phyloP scores from a whole-genome alignment of 129 eudicot genomes.

The Heracleum sosnowskyi region DNA sequence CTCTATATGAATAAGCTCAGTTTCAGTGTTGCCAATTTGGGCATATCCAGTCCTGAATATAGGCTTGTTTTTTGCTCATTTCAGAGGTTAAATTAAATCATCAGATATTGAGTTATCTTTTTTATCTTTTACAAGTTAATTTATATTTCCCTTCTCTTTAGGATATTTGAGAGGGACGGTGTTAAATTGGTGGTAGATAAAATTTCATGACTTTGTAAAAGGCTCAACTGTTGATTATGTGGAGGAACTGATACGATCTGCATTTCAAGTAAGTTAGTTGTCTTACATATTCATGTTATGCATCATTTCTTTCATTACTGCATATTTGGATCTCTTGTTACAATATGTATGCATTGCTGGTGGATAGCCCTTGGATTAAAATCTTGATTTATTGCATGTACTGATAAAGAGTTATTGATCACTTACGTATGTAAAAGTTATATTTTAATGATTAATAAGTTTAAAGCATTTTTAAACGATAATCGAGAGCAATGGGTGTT shows the following conservation, averaged over 20 bases:
- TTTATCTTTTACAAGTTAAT: constrained; percentile 1
- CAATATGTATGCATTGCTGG: background rate
- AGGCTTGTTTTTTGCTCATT: background rate
- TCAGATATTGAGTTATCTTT: background rate
- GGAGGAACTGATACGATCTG: constrained; percentile 94
- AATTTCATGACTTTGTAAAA: constrained; percentile 85
- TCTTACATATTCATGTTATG: background rate
- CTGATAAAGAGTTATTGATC: background rate
- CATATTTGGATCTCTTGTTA: background rate
- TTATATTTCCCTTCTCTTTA: constrained; percentile 19
- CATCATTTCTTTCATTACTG: background rate
- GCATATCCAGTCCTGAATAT: background rate
- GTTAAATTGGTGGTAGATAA: constrained; percentile 88
- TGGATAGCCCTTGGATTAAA: background rate
- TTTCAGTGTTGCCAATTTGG: background rate
- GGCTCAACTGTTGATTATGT: constrained; percentile 97
- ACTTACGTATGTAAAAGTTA: too few relatives aligned
- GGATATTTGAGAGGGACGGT: constrained; percentile 85
- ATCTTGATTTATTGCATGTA: background rate
- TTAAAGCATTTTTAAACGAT: background rate
- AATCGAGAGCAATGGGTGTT: background rate
- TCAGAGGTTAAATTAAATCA: background rate
- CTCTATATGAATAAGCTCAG: background rate
- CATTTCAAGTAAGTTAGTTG: constrained; percentile 62
- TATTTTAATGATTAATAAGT: background rate